These are phyloP conservation scores for Grammothele lineata DNA, from an alignment of 768 basidiomycete genomes.

Conservation along the genomic window DNA sequence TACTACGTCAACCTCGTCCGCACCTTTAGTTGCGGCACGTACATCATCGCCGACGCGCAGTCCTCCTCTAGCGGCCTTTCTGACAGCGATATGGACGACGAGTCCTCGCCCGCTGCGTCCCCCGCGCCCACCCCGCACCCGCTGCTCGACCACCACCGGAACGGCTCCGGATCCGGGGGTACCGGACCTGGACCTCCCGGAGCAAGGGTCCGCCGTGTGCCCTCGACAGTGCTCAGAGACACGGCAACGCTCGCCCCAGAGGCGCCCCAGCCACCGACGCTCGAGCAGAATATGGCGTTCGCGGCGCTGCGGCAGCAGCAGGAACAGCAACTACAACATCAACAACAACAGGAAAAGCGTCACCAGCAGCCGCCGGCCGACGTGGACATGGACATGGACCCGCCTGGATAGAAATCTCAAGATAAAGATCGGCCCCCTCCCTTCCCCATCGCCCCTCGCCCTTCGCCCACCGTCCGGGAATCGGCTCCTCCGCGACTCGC, in stretches of 20 bases:
- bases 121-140: slow-evolving; percentile 20
- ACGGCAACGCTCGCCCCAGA: slow-evolving; percentile 37
- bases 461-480: too few species aligned
- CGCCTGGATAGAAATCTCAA: too few species aligned
- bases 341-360: too few species aligned
- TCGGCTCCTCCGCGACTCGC: too few species aligned
- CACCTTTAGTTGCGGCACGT: slow-evolving; percentile 67
- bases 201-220: slow-evolving; percentile 24
- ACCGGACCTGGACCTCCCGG: too few species aligned
- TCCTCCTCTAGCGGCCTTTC: slow-evolving; percentile 28
- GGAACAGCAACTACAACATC: not conserved
- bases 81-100: slow-evolving; percentile 52
- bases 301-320: slow-evolving; percentile 43
- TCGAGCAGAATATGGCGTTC: slow-evolving; percentile 85
- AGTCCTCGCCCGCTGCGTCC: slow-evolving; percentile 38
- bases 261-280: slow-evolving; percentile 54
- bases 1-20: slow-evolving; percentile 93
- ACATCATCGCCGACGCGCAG: slow-evolving; percentile 44
- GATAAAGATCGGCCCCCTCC: too few species aligned
- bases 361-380: too few species aligned
- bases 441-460: too few species aligned
- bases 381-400: slow-evolving; percentile 6
- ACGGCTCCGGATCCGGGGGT: slow-evolving; percentile 5
- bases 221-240: slow-evolving; percentile 36
- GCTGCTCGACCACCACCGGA: not conserved